Base-by-base conservation (phyloP, 495 filamentous ascomycete genomes). In the Penicillium daleae region DNA sequence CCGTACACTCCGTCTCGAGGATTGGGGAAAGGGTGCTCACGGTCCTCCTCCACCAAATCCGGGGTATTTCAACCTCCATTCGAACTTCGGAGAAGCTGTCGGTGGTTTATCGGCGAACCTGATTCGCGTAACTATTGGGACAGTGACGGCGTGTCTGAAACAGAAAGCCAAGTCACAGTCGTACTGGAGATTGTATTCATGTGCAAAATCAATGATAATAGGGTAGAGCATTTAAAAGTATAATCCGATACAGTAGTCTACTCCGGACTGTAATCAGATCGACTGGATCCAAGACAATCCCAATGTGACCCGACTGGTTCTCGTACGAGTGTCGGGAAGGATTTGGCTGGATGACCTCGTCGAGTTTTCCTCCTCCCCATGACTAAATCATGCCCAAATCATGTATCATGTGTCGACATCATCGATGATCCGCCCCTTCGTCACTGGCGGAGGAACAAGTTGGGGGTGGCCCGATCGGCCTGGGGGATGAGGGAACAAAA, bases 391-490 rank as follows among this genome's bases (percentile, higher is more conserved):
- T 71, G 64, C 66, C 57, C 63, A 44, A 61, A 61, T 49, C 52
- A 53, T 64, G 19, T 53, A 68, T 66, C 66, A 66, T 66, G 59
- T 57, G 66, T 65, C 64, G 66, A 71, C 66, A 70, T 72, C 70
- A 72, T 72, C 67, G 67, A 72, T 72, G 70, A 72, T 66, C 57
- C 57, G 37, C 42, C 48, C 48, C 54, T n/a, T 57, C 63, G 63
- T 68, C 66, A 68, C 59, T 27, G 54, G 53, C 19, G 24, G 53
- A 31, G 53, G 53, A 21, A 56, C 17, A 29, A 56, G 54, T 26
- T 39, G 49, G 49, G 49, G 21, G 8, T 15, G 44, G 24, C 49
- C 49, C 42, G 42, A 46, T 46, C 42, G 19, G 42, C 21, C 40
- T 17, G 6, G 40, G 40, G 40, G 6, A n/a, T n/a, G n/a, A n/a